Evolutionary conservation across 495 filamentous ascomycete species (phyloP).

Genomic region (Daldinia childiae): DNA sequence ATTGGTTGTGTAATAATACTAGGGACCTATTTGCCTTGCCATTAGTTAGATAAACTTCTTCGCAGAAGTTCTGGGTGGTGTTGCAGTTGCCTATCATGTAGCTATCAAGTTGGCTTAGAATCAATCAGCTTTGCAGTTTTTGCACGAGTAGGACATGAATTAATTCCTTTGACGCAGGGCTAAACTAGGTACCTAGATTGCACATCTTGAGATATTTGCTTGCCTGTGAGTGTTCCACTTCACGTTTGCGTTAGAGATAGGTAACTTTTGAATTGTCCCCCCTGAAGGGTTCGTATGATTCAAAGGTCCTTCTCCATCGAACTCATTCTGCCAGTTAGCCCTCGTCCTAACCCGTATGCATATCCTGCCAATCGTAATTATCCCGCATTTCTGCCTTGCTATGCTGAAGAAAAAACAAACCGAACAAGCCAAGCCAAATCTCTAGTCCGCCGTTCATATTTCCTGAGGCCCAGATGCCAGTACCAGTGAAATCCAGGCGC

Average conservation of each 20-base stretch:
- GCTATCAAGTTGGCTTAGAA: background rate
- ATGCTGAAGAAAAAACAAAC: background rate
- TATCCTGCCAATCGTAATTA: background rate
- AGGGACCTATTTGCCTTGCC: background rate
- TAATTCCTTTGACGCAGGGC: background rate
- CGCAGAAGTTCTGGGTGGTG: background rate
- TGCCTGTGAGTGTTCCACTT: background rate
- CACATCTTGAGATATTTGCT: background rate
- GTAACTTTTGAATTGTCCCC: background rate
- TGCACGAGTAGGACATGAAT: background rate
- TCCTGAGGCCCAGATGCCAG: background rate
- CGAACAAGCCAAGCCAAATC: background rate
- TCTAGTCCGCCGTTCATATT: background rate
- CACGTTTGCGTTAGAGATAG: background rate
- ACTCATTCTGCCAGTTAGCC: background rate
- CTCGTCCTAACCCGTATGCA: background rate
- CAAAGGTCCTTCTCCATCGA: background rate
- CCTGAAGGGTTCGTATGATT: no score
- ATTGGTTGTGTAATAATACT: background rate
- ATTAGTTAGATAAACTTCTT: background rate
- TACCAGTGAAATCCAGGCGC: background rate
- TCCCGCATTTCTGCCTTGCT: background rate
- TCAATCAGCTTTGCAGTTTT: background rate
- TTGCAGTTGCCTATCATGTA: background rate
- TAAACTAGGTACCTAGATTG: background rate